Evolutionary conservation across 148 eudicot genomes (phyloP).

Genomic region (Polygonum aviculare): DNA sequence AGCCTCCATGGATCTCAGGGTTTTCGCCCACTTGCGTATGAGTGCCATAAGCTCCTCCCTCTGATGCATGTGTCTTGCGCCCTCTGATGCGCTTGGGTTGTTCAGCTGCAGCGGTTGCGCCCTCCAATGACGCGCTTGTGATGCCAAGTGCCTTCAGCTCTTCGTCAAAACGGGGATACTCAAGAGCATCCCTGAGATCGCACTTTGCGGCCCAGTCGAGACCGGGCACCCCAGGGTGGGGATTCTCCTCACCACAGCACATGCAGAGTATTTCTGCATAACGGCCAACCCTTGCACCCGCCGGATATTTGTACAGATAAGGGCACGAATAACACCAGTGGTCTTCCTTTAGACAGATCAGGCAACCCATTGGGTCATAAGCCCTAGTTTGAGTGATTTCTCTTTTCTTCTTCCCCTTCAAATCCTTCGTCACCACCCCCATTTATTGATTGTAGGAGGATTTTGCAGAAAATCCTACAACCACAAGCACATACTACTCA

Average conservation of each 20-base stretch:
- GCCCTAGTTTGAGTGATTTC: too few relatives aligned
- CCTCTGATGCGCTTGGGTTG: too few relatives aligned
- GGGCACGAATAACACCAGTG: not conserved
- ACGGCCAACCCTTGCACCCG: not conserved
- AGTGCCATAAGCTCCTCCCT: too few relatives aligned
- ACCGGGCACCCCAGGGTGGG: not conserved
- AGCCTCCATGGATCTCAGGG: too few relatives aligned
- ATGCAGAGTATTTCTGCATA: not conserved
- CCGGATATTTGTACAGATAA: not conserved
- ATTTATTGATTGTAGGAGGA: too few relatives aligned
- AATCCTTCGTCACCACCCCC: too few relatives aligned
- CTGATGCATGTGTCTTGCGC: too few relatives aligned
- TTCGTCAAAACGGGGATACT: not conserved
- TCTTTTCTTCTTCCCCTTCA: too few relatives aligned
- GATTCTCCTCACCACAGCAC: not conserved
- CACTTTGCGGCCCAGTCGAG: not conserved
- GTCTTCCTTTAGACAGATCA: not conserved
- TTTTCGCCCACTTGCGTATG: too few relatives aligned
- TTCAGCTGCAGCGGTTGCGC: not conserved
- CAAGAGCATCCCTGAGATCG: not conserved
- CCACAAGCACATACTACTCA: too few relatives aligned
- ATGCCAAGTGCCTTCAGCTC: not conserved
- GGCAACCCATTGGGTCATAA: too few relatives aligned
- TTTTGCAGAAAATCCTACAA: too few relatives aligned
- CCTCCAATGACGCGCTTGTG: not conserved